Evolutionary conservation across 495 filamentous ascomycete species (phyloP).

Genomic region (Neurospora sp.): DNA sequence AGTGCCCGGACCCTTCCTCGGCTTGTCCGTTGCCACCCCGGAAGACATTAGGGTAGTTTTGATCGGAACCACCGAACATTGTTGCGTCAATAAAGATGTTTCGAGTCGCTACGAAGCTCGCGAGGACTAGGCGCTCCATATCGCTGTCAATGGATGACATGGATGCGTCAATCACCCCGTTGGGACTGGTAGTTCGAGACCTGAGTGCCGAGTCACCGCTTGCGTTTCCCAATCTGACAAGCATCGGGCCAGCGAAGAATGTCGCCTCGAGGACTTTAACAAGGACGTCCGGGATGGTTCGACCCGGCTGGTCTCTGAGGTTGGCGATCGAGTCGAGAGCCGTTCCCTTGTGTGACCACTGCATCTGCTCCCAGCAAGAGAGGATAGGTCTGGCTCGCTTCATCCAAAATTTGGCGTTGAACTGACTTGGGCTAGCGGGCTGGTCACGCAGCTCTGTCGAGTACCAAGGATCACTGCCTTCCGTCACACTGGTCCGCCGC

Average conservation of each 20-base stretch:
- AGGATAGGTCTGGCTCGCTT: not conserved
- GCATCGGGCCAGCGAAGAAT: not conserved
- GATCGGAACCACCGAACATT: not conserved
- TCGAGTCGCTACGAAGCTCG: not conserved
- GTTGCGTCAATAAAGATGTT: not conserved
- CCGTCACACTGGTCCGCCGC: not conserved
- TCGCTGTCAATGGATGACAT: not conserved
- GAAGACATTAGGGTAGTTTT: not conserved
- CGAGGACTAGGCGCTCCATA: not conserved
- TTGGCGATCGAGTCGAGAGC: not conserved
- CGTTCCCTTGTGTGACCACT: not conserved
- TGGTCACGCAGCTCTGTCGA: not conserved
- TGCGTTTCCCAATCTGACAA: not conserved
- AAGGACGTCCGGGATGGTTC: not conserved
- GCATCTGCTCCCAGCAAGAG: not conserved
- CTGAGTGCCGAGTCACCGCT: conserved; percentile 1
- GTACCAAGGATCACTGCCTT: not conserved
- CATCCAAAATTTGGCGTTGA: not conserved
- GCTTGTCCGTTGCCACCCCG: not conserved
- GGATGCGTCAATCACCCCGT: not conserved
- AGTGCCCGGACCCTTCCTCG: not conserved
- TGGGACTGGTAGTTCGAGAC: not conserved
- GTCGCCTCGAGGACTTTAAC: not conserved
- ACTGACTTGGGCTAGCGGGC: not conserved
- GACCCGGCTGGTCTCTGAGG: not conserved